Conservation (phyloP, 1,284 basidiomycete species). For the Gymnopus androsaceus region DNA sequence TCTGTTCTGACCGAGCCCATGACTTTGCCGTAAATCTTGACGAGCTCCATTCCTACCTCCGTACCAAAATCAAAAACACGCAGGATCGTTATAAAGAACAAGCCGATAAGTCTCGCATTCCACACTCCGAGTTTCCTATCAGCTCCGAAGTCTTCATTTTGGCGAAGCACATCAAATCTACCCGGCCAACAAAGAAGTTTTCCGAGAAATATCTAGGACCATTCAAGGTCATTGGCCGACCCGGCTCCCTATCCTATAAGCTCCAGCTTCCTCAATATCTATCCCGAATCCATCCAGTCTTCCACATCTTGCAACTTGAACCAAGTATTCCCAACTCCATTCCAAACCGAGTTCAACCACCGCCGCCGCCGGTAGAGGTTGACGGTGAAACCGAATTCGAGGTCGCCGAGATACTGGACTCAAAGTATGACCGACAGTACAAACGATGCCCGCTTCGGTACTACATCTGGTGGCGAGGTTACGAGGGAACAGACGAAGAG, state of each 20-base stretch:
- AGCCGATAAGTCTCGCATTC: neutral
- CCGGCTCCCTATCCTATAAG: neutral
- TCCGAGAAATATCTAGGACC: conserved; percentile 18
- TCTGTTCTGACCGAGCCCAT: neutral
- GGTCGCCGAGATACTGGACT: conserved; percentile 30
- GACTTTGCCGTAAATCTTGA: neutral
- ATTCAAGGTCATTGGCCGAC: no score
- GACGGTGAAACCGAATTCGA: conserved; percentile 25
- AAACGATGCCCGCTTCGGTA: conserved; percentile 18
- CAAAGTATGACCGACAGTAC: conserved; percentile 20
- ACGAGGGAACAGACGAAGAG: conserved; percentile 24
- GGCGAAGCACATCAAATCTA: conserved; percentile 34
- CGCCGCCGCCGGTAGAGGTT: conserved; percentile 28
- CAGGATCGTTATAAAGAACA: conserved; percentile 1
- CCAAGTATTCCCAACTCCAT: conserved; percentile 11
- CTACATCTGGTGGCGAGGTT: conserved; percentile 21
- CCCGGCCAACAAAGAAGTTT: conserved; percentile 39
- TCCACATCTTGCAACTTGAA: conserved; percentile 5
- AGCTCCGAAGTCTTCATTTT: neutral
- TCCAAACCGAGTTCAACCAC: conserved; percentile 21
- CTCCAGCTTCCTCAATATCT: conserved; percentile 6
- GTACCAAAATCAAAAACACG: neutral
- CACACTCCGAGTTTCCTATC: neutral
- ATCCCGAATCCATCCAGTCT: neutral
- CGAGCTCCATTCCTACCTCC: neutral